Evolutionary conservation across 306 rosid species (phyloP).

Genomic region (Acacia crassicarpa): DNA sequence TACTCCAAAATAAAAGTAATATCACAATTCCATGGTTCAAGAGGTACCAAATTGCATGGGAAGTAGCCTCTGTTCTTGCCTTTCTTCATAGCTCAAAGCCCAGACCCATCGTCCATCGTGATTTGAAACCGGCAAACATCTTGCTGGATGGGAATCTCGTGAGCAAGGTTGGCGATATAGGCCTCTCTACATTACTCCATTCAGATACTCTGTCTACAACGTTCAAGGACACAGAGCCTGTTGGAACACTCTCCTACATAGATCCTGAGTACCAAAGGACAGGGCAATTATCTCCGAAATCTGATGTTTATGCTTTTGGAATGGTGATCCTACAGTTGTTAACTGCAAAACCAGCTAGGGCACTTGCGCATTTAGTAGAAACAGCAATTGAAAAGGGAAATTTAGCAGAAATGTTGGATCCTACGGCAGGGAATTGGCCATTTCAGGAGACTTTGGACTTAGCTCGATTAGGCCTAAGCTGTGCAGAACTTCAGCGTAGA

Average conservation of each 20-base stretch:
- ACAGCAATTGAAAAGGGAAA: constrained; percentile 54
- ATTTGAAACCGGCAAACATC: constrained; percentile 93
- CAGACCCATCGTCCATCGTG: constrained; percentile 90
- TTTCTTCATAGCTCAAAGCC: constrained; percentile 93
- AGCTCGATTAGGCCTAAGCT: constrained; percentile 73
- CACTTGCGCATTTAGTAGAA: constrained; percentile 75
- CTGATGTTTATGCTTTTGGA: constrained; percentile 96
- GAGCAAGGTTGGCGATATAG: constrained; percentile 94
- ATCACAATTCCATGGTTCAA: constrained; percentile 88
- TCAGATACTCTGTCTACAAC: constrained; percentile 59
- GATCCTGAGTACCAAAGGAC: constrained; percentile 97
- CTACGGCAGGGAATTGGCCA: constrained; percentile 86
- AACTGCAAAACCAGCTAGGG: constrained; percentile 86
- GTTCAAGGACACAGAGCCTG: constrained; percentile 65
- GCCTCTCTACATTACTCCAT: constrained; percentile 71
- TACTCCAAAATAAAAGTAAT: constrained; percentile 54
- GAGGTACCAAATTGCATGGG: constrained; percentile 92
- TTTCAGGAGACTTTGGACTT: constrained; percentile 66
- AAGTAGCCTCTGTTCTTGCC: constrained; percentile 85
- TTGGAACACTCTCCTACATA: constrained; percentile 85
- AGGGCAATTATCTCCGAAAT: constrained; percentile 68
- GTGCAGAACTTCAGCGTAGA: constrained; percentile 82
- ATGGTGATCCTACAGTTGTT: constrained; percentile 84
- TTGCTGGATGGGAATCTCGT: constrained; percentile 79
- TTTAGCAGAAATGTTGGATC: constrained; percentile 64